Conservation (phyloP, 1,139 yeast genomes). For the Eremothecium coryli region DNA sequence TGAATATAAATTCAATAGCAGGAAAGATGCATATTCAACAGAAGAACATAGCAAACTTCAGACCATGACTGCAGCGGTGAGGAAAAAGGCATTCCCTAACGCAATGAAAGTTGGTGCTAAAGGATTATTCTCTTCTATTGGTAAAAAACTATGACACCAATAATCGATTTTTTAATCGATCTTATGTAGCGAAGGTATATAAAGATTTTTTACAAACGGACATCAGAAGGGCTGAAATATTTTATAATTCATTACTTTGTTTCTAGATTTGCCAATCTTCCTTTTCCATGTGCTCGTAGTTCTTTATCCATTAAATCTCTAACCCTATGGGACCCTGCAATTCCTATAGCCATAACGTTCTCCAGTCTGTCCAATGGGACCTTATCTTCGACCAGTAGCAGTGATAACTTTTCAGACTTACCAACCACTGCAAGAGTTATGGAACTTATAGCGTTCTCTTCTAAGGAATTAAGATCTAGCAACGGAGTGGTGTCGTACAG, state of each 20-base stretch:
- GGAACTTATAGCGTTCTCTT: conserved; percentile 74
- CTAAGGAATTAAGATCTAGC: conserved; percentile 72
- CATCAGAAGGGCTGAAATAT: too few relatives aligned
- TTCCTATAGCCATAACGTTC: conserved; percentile 68
- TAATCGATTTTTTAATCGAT: too few relatives aligned
- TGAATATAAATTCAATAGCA: conserved; percentile 28
- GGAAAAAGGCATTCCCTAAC: conserved; percentile 29
- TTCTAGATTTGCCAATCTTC: conserved; percentile 31
- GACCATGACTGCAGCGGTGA: conserved; percentile 29
- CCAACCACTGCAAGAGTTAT: conserved; percentile 83
- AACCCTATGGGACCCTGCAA: conserved; percentile 80
- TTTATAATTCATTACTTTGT: conserved; percentile 3
- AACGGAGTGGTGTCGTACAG: conserved; percentile 66
- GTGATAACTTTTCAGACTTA: conserved; percentile 63
- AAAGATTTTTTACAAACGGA: too few relatives aligned
- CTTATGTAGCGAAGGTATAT: too few relatives aligned
- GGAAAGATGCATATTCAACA: conserved; percentile 29
- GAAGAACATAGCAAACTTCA: conserved; percentile 29
- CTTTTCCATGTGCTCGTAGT: conserved; percentile 62
- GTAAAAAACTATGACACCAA: conserved; percentile 24
- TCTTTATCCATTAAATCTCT: conserved; percentile 81
- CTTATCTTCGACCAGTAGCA: conserved; percentile 70
- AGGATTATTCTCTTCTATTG: conserved; percentile 28
- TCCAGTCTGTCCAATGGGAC: conserved; percentile 78
- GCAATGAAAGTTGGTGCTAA: conserved; percentile 28